These are phyloP conservation scores for Botrytis byssoidea DNA, from an alignment of 2,329 filamentous ascomycete species.

Conservation along the genomic window DNA sequence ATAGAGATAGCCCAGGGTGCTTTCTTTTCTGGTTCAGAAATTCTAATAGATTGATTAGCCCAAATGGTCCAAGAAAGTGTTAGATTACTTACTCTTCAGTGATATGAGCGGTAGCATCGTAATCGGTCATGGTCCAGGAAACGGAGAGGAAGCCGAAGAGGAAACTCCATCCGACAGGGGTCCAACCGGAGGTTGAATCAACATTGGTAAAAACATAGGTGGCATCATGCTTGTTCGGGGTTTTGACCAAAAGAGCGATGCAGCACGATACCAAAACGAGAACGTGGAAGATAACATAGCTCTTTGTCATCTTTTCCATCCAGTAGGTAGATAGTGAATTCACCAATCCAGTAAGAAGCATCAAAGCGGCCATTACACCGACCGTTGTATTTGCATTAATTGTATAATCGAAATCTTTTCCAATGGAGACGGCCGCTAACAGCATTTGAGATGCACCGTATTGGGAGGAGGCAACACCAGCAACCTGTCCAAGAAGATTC, in stretches of 20 bases:
- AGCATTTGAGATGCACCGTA: constrained; percentile 57
- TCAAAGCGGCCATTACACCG: constrained; percentile 55
- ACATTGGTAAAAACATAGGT: constrained; percentile 56
- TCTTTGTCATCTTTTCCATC: constrained; percentile 58
- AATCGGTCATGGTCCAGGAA: constrained; percentile 60
- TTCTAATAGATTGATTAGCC: constrained; percentile 32
- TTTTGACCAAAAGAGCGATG: constrained; percentile 51
- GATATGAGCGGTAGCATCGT: constrained; percentile 49
- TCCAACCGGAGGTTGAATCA: constrained; percentile 52
- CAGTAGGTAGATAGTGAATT: constrained; percentile 57
- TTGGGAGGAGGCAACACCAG: constrained; percentile 55
- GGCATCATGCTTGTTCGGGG: constrained; percentile 50
- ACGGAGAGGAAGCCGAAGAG: constrained; percentile 61
- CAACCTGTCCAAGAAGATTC: constrained; percentile 50
- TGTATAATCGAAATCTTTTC: constrained; percentile 46
- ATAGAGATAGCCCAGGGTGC: constrained; percentile 56
- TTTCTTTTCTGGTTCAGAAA: constrained; percentile 49
- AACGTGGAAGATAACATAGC: constrained; percentile 58
- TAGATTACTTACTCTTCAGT: constrained; percentile 46
- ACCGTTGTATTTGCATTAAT: constrained; percentile 50
- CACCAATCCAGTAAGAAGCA: constrained; percentile 50
- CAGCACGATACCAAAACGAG: constrained; percentile 51
- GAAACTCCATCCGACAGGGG: constrained; percentile 53
- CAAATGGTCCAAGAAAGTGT: constrained; percentile 10
- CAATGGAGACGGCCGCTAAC: constrained; percentile 54